These are phyloP conservation scores for Dorcoceras hygrometricum DNA, from an alignment of 257 asterid species.

Conservation along the genomic window DNA sequence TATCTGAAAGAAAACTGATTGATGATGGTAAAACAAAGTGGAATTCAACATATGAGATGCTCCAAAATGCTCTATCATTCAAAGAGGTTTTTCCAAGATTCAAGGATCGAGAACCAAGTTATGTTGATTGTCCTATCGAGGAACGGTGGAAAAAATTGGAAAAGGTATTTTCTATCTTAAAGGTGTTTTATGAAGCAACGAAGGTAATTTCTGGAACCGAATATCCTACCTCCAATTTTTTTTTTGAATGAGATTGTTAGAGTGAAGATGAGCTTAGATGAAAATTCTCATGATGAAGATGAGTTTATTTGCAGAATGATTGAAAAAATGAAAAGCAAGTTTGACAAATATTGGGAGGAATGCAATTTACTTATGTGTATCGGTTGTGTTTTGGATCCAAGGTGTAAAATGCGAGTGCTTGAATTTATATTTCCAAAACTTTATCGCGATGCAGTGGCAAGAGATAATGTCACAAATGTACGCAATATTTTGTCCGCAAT, in stretches of 20 bases:
- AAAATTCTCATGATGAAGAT: background rate
- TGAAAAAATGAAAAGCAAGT: constrained; percentile 14
- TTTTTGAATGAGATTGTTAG: constrained; percentile 10
- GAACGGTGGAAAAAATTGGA: constrained; percentile 8
- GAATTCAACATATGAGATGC: too few relatives aligned
- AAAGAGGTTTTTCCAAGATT: constrained; percentile 3
- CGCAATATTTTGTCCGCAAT: background rate
- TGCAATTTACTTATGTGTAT: constrained; percentile 20
- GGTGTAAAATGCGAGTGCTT: background rate
- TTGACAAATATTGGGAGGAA: too few relatives aligned
- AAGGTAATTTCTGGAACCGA: constrained; percentile 12
- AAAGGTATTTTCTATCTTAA: background rate
- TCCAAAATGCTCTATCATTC: background rate
- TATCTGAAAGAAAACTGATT: too few relatives aligned
- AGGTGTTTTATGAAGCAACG: background rate
- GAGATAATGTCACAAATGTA: background rate
- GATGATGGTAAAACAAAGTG: too few relatives aligned
- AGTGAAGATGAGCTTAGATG: constrained; percentile 14
- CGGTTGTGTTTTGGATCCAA: background rate
- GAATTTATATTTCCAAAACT: constrained; percentile 8
- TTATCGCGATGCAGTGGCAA: background rate
- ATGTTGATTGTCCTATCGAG: background rate
- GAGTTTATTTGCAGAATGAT: constrained; percentile 6
- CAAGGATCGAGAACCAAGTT: background rate
- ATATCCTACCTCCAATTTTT: constrained; percentile 24